A percentile compares a stretch with the other conserved stretches of the same genome.
phyloP scores from a whole-genome alignment of 2,329 filamentous ascomycete species.

The Seiridium unicorne region DNA sequence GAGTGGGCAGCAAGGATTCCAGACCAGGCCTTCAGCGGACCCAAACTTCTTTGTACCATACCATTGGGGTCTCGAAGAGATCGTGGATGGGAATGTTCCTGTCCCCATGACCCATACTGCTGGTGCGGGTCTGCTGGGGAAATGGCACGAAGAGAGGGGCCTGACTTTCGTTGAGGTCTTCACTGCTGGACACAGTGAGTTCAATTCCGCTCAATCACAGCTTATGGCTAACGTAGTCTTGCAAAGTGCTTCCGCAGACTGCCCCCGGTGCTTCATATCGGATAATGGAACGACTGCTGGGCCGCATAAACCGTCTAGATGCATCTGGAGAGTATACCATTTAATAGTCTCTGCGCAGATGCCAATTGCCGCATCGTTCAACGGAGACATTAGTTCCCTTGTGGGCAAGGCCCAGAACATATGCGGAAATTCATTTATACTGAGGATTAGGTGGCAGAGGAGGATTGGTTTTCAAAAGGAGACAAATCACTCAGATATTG shows the following conservation, averaged over 20 bases:
- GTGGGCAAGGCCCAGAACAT: no score
- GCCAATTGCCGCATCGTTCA: no score
- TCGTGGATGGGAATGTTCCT: not conserved
- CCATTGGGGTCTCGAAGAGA: not conserved
- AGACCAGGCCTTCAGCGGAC: conserved; percentile 42
- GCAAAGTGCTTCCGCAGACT: not conserved
- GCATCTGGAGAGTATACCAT: no score
- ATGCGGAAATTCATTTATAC: no score
- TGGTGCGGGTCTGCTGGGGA: not conserved
- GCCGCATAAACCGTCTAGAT: no score
- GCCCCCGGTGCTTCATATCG: not conserved
- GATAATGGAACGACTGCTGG: no score
- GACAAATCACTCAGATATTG: no score
- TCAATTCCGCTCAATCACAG: not conserved
- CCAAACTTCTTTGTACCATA: not conserved
- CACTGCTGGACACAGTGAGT: not conserved
- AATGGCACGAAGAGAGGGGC: not conserved
- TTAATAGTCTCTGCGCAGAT: no score
- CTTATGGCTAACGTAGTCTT: not conserved
- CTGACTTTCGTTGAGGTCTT: not conserved
- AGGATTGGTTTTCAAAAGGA: no score
- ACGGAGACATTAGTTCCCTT: no score
- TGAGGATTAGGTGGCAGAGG: no score
- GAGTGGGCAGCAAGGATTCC: conserved; percentile 70
- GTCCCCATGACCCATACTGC: not conserved